Evolutionary conservation across 2,329 filamentous ascomycete species (phyloP).

Genomic region (Arthroderma sp.): DNA sequence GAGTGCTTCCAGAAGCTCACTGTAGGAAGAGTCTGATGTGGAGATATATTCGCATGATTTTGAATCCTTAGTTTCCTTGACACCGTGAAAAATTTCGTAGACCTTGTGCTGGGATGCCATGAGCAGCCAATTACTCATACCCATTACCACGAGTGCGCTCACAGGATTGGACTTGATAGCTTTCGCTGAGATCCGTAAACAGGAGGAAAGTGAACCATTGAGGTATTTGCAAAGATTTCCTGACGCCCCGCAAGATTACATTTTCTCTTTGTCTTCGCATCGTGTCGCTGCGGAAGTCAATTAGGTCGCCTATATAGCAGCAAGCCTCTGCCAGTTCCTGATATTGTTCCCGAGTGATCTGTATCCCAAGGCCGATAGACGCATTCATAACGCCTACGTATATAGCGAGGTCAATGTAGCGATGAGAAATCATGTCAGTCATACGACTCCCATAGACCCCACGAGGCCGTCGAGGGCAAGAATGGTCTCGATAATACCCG

Average conservation of each 20-base stretch:
- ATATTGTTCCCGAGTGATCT: conserved; percentile 6
- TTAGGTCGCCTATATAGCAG: conserved; percentile 12
- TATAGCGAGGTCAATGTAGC: conserved; percentile 12
- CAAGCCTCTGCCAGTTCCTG: conserved; percentile 7
- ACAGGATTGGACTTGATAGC: conserved; percentile 6
- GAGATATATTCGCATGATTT: conserved; percentile 6
- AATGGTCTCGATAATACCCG: conserved; percentile 13
- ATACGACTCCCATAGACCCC: conserved; percentile 14
- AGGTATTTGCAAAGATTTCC: conserved; percentile 12
- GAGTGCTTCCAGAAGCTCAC: conserved; percentile 8
- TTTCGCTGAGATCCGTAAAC: neutral
- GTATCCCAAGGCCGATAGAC: conserved; percentile 9
- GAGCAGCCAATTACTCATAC: conserved; percentile 14
- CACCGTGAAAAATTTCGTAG: conserved; percentile 7
- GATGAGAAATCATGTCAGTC: conserved; percentile 9
- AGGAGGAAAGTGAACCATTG: conserved; percentile 5
- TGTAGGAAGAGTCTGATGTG: conserved; percentile 6
- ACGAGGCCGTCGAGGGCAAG: conserved; percentile 1
- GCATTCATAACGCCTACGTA: conserved; percentile 11
- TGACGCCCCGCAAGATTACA: conserved; percentile 10
- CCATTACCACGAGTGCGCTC: conserved; percentile 11
- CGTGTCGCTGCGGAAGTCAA: conserved; percentile 13
- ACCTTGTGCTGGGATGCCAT: conserved; percentile 15
- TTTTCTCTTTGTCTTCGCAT: conserved; percentile 14
- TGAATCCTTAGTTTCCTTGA: neutral